Evolutionary conservation across 2,329 filamentous ascomycete species (phyloP), one percentile per base, ranked within the genome.

Genomic region (Colletotrichum orchidophilum): DNA sequence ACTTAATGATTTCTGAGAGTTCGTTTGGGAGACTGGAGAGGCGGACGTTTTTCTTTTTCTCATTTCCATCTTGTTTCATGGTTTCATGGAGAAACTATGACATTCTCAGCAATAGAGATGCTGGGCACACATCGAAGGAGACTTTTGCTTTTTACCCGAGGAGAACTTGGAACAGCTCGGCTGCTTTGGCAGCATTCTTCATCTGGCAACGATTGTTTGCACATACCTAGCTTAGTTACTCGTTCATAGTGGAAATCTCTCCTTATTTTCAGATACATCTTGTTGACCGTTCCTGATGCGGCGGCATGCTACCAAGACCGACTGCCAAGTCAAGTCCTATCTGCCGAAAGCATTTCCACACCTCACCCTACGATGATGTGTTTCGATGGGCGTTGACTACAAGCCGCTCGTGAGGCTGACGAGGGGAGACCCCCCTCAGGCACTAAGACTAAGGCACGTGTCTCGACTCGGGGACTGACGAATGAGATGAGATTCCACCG

Each of bases 141-240:
- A 24, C 18, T 6, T 60, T 46, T 15, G 42, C n/a, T 29, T 5
- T n/a, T 53, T 59, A 55, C 63, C 55, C 27, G 21, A 55, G 12
- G n/a, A 66, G 8, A 27, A 24, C 18, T 24, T 54, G 42, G 33
- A 29, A 39, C 39, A 39, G 21, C n/a, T 55, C 55, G 55, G 29
- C 49, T 63, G 55, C 18, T 55, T 60, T 24, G 29, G 50, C 33
- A 24, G 50, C 26, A 35, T 59, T 46, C 6, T 27, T n/a, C 11
- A 58, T 42, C n/a, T 61, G 35, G 50, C 63, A 66, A 21, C 26
- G 29, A 53, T 15, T 29, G 18, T 63, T 53, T 66, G 26, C n/a
- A 18, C 21, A 39, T 58, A 18, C 21, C 29, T 58, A 57, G 66
- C n/a, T 42, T 18, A 64, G 52, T 52, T 64, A 64, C 42, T 26